Evolutionary conservation across 768 basidiomycete species (phyloP).

Genomic region (Cantharellus cinnabarinus): DNA sequence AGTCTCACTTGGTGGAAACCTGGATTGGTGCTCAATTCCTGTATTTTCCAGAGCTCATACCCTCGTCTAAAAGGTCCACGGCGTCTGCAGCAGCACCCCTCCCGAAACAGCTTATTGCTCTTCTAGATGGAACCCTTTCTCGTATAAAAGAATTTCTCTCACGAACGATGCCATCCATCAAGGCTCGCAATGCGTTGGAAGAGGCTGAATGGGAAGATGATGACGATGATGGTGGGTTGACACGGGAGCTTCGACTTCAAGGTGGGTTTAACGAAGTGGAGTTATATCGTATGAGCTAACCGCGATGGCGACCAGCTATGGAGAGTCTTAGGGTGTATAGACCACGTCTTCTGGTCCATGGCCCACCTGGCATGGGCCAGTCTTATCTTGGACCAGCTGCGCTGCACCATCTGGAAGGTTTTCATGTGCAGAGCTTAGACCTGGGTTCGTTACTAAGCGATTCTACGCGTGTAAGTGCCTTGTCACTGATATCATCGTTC

Average conservation of each 20-base stretch:
- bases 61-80: constrained; percentile 83
- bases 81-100: constrained; percentile 70
- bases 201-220: constrained; percentile 81
- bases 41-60: constrained; percentile 54
- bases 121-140: constrained; percentile 49
- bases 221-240: constrained; percentile 63
- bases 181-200: constrained; percentile 68
- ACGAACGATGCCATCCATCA: constrained; percentile 57
- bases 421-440: constrained; percentile 85
- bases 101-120: constrained; percentile 62
- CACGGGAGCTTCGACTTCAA: constrained; percentile 74
- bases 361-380: constrained; percentile 77
- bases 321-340: constrained; percentile 80
- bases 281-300: not conserved
- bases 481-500: not conserved
- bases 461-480: constrained; percentile 50
- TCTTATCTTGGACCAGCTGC: constrained; percentile 74
- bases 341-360: constrained; percentile 70
- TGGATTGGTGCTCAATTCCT: constrained; percentile 1
- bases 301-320: constrained; percentile 37
- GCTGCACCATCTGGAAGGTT: constrained; percentile 86
- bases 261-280: constrained; percentile 26
- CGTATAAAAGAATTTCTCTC: constrained; percentile 51
- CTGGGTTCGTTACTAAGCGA: constrained; percentile 76
- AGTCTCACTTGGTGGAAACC: constrained; percentile 13